These are phyloP conservation scores for Pluteus cervinus DNA, from an alignment of 768 basidiomycete species.

Conservation along the genomic window DNA sequence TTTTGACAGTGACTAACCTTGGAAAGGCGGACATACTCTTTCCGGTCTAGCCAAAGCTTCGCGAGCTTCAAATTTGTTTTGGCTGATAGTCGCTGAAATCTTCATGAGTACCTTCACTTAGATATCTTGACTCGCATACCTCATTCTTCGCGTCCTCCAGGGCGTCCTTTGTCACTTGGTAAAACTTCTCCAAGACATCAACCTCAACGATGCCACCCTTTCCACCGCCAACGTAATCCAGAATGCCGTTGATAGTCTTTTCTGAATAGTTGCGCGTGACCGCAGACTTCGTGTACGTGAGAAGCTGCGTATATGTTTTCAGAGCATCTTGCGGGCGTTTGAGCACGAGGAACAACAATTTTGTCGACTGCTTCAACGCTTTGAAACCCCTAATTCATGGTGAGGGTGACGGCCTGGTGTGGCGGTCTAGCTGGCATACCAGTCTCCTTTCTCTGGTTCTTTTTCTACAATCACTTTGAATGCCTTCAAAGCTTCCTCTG, in stretches of 20 bases:
- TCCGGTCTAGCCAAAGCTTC: conserved; percentile 93
- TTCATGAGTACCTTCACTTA: conserved; percentile 1
- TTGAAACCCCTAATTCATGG: conserved; percentile 84
- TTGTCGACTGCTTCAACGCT: conserved; percentile 95
- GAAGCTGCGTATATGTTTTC: conserved; percentile 75
- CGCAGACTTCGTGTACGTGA: conserved; percentile 93
- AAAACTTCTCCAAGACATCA: conserved; percentile 89
- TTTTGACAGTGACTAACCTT: conserved; percentile 63
- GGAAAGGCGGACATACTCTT: conserved; percentile 80
- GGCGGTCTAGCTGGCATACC: conserved; percentile 40
- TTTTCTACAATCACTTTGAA: conserved; percentile 85
- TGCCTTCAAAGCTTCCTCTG: conserved; percentile 86
- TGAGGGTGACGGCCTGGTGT: not conserved
- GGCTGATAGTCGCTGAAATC: conserved; percentile 72
- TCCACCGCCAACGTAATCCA: conserved; percentile 95
- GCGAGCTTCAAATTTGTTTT: conserved; percentile 98
- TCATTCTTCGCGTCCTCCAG: conserved; percentile 95
- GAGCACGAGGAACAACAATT: conserved; percentile 78
- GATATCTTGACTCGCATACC: conserved; percentile 34
- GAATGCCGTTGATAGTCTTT: conserved; percentile 96
- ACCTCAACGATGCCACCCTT: conserved; percentile 76
- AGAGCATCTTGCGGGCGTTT: conserved; percentile 81
- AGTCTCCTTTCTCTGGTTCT: conserved; percentile 91
- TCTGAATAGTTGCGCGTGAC: conserved; percentile 96
- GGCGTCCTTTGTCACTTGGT: conserved; percentile 86